phyloP scores from a whole-genome alignment of 306 rosid species.

The Malus sylvestris region DNA sequence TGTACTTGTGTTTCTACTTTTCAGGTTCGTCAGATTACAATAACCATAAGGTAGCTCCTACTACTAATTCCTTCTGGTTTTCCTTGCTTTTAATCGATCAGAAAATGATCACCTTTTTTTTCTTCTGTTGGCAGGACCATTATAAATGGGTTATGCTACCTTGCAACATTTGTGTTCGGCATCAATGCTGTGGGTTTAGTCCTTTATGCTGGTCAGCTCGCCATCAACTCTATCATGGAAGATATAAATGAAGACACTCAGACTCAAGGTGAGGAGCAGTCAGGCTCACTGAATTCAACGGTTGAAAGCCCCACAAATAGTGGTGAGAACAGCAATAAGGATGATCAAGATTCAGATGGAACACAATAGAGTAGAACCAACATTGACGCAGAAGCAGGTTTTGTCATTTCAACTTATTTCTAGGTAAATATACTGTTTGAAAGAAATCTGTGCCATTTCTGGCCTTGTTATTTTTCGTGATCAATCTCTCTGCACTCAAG shows the following conservation, averaged over 20 bases:
- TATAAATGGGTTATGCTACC: constrained; percentile 82
- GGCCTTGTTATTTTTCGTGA: background rate
- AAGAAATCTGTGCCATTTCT: background rate
- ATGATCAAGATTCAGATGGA: constrained; percentile 54
- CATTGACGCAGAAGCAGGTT: constrained; percentile 20
- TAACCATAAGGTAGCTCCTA: constrained; percentile 65
- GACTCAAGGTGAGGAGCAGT: constrained; percentile 32
- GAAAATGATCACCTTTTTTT: constrained; percentile 15
- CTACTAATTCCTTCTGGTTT: constrained; percentile 3
- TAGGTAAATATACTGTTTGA: background rate
- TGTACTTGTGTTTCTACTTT: constrained; percentile 19
- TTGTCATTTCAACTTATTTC: background rate
- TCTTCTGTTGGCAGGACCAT: constrained; percentile 60
- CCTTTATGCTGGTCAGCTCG: constrained; percentile 82
- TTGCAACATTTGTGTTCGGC: constrained; percentile 86
- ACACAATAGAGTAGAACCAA: constrained; percentile 18
- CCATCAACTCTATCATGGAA: constrained; percentile 49
- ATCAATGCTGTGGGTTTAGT: constrained; percentile 67
- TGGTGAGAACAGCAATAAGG: constrained; percentile 32
- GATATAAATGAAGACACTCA: constrained; percentile 36
- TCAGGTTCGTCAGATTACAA: constrained; percentile 89
- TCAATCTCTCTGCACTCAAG: background rate
- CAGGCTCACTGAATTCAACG: constrained; percentile 34
- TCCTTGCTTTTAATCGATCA: background rate
- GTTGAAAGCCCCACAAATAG: constrained; percentile 30